Conservation (phyloP, 2,329 filamentous ascomycete genomes). For the Aspergillus unguis region DNA sequence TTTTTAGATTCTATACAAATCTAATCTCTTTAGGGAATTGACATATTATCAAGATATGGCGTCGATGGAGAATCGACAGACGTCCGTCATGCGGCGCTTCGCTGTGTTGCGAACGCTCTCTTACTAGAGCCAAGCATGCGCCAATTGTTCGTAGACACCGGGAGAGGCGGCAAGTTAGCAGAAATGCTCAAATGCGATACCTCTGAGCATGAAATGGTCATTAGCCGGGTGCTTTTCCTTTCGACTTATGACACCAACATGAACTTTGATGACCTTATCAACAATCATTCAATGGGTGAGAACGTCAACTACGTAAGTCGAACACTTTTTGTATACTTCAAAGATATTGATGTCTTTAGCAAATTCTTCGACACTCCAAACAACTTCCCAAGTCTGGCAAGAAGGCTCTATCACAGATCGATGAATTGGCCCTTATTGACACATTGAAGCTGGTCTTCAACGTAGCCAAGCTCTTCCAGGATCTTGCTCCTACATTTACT, state of each 20-base stretch:
- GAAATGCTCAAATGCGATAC: conserved; percentile 68
- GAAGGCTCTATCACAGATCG: conserved; percentile 48
- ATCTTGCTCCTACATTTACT: conserved; percentile 61
- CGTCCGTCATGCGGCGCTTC: conserved; percentile 70
- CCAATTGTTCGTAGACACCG: conserved; percentile 69
- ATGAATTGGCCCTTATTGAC: conserved; percentile 76
- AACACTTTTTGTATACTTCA: too few relatives aligned
- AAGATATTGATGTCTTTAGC: conserved; percentile 39
- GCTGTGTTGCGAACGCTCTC: conserved; percentile 82
- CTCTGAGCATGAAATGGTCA: conserved; percentile 81
- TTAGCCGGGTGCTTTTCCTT: conserved; percentile 74
- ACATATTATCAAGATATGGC: conserved; percentile 67
- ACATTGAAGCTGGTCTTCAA: conserved; percentile 89
- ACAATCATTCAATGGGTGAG: conserved; percentile 63
- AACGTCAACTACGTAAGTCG: conserved; percentile 56
- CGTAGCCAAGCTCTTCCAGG: conserved; percentile 69
- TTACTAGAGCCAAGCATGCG: conserved; percentile 66
- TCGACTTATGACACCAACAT: conserved; percentile 73
- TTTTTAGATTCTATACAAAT: background rate
- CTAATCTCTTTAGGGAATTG: conserved; percentile 62
- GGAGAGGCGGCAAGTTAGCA: conserved; percentile 65
- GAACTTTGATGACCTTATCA: conserved; percentile 63
- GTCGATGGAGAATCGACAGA: conserved; percentile 63
- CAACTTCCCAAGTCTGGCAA: conserved; percentile 46
- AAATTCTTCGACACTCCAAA: conserved; percentile 67